Conservation (phyloP, 805 yeast genomes). For the Tetrapisispora nanseiensis region DNA sequence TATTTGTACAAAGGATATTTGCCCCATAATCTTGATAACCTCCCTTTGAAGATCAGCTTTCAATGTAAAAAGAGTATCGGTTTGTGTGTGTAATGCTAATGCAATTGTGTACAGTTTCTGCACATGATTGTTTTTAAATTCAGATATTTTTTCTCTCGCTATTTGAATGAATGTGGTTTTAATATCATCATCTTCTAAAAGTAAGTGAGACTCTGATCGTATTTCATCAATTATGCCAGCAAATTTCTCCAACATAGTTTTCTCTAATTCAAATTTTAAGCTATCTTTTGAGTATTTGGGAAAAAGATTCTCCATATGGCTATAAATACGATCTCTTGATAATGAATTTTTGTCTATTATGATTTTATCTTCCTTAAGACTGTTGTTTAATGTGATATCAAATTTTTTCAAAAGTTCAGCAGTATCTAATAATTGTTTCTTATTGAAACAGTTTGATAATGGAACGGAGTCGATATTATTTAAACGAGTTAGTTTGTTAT, state of each 20-base stretch:
- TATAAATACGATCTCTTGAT: conserved; percentile 7
- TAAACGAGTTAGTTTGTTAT: conserved; percentile 13
- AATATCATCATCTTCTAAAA: conserved; percentile 11
- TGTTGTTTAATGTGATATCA: conserved; percentile 9
- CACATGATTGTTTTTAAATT: conserved; percentile 10
- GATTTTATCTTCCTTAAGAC: conserved; percentile 12
- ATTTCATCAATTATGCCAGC: conserved; percentile 15
- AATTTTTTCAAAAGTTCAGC: conserved; percentile 7
- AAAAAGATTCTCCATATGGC: conserved; percentile 6
- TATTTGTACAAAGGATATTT: conserved; percentile 32
- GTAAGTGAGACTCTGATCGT: conserved; percentile 10
- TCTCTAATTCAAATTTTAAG: conserved; percentile 17
- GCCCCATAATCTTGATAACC: conserved; percentile 21
- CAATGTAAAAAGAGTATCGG: conserved; percentile 16
- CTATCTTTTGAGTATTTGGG: conserved; percentile 7
- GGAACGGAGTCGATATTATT: conserved; percentile 5
- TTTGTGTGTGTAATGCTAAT: conserved; percentile 19
- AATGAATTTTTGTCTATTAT: conserved; percentile 12
- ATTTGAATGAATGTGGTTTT: conserved; percentile 5
- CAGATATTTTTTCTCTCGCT: conserved; percentile 3
- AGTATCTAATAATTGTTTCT: conserved; percentile 3
- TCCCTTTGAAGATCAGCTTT: conserved; percentile 30
- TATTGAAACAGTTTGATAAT: conserved; percentile 14
- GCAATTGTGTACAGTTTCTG: conserved; percentile 21
- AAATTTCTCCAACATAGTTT: conserved; percentile 19